phyloP scores from a whole-genome alignment of 805 yeast species.

The Kodamaea leandrae region DNA sequence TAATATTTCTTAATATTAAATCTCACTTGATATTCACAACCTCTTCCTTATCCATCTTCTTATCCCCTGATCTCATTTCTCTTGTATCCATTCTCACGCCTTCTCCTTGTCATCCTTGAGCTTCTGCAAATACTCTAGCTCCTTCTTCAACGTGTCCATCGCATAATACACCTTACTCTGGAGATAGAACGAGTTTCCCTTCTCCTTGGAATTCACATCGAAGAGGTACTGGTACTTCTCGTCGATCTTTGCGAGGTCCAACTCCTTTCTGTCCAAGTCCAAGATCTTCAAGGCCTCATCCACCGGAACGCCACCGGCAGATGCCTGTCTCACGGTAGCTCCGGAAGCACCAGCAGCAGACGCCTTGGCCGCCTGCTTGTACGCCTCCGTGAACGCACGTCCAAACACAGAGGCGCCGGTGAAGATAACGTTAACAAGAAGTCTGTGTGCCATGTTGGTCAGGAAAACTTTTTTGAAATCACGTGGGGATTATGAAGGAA shows the following conservation, averaged over 20 bases:
- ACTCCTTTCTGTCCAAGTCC: conserved; percentile 62
- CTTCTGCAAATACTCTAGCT: conserved; percentile 59
- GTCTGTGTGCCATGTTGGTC: conserved; percentile 77
- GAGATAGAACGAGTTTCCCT: conserved; percentile 92
- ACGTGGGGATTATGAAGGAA: too few species aligned
- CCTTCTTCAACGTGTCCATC: conserved; percentile 83
- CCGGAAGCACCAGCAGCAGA: conserved; percentile 56
- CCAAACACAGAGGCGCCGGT: conserved; percentile 97
- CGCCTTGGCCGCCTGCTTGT: conserved; percentile 92
- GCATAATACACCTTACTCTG: conserved; percentile 94
- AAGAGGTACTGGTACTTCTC: conserved; percentile 78
- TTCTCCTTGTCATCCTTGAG: conserved; percentile 28
- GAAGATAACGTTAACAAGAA: conserved; percentile 81
- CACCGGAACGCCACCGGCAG: conserved; percentile 74
- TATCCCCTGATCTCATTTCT: background rate
- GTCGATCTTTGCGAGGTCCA: conserved; percentile 57
- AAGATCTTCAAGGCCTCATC: conserved; percentile 92
- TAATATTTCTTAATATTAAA: too few species aligned
- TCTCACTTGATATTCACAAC: too few species aligned
- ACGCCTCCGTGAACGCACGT: conserved; percentile 94
- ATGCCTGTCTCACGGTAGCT: conserved; percentile 42
- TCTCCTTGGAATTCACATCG: conserved; percentile 86
- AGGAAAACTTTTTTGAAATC: conserved; percentile 3
- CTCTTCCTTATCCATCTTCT: background rate
- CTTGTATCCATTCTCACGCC: background rate